Base-by-base conservation (phyloP, 202 grass and related monocot species). In the Setaria italica region DNA sequence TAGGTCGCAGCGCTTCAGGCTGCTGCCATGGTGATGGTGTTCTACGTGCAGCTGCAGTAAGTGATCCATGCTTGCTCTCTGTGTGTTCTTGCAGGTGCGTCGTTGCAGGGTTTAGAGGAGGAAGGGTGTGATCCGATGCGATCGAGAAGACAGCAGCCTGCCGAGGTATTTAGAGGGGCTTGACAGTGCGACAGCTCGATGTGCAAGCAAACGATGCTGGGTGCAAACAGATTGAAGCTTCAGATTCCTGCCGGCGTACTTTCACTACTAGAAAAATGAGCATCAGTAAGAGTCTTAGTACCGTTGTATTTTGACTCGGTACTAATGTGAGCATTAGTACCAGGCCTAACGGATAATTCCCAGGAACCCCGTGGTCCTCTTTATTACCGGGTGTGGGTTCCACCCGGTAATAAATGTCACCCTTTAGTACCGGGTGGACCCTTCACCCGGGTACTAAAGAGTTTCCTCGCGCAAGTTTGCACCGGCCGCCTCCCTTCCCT, bases 241-340 rank as follows among this genome's bases (percentile, higher is more conserved):
- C 81, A 68, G 75, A 89, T 89, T 42, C 59, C 15, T 67, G 81
- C 46, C 19, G 49, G 67, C 5, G 81, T 74, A 79, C 37, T 84
- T 84, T 67, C 75, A 25, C 25, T 25, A 25, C 25, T 25, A 25
- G 25, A 25, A 25, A 25, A 25, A 25, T 25, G 25, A 25, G 25
- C 25, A 25, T 25, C 25, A 25, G 25, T 25, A 25, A 25, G 25
- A 25, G 25, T 25, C 25, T 25, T 25, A 25, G 25, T 25, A 25
- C 25, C 25, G 25, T 25, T 25, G 25, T 25, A 25, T 25, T 25
- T 25, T 25, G 0, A 25, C 25, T 25, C 25, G 25, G 0, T 25
- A 25, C 25, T 25, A 25, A 25, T 25, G 25, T 25, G 25, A 25
- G 25, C 25, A 25, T 25, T 25, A 25, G 25, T 25, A 25, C 25